Evolutionary conservation across 176 grass and related monocot species (phyloP).

Genomic region (Calamus simplicifolius): DNA sequence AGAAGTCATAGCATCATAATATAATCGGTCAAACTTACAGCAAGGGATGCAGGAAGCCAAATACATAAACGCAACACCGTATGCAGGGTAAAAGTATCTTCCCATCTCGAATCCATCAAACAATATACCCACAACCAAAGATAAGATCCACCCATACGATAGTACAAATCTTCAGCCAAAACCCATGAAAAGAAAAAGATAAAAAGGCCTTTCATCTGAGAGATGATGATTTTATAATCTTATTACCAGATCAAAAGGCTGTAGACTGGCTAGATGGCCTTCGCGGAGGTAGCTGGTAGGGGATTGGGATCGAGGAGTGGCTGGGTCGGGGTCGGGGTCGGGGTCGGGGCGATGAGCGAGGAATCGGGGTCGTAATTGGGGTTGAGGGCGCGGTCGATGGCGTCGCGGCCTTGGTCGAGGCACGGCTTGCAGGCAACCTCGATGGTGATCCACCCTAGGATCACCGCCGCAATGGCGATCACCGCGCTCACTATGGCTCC

Average conservation of each 20-base stretch:
- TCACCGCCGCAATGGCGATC: constrained; percentile 68
- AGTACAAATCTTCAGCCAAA: too few relatives aligned
- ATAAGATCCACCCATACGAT: too few relatives aligned
- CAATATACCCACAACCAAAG: too few relatives aligned
- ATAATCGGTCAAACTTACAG: too few relatives aligned
- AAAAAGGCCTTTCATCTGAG: not conserved
- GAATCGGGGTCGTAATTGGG: constrained; percentile 70
- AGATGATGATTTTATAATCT: not conserved
- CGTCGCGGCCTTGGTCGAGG: constrained; percentile 66
- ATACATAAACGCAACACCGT: constrained; percentile 11
- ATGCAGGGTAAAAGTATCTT: not conserved
- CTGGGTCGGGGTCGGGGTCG: constrained; percentile 15
- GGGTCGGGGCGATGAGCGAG: not conserved
- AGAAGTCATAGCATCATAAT: constrained; percentile 19
- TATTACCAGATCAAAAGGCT: not conserved
- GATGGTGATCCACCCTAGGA: constrained; percentile 84
- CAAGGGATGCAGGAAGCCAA: not conserved
- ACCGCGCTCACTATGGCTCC: constrained; percentile 61
- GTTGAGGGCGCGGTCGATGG: constrained; percentile 80
- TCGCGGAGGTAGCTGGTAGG: constrained; percentile 26
- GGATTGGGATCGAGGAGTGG: constrained; percentile 35
- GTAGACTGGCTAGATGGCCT: constrained; percentile 16
- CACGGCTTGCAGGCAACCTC: constrained; percentile 97
- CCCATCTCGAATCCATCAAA: too few relatives aligned
- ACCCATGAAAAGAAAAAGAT: not conserved